Percentiles rank a stretch among this genome's conserved stretches.
Evolutionary conservation across 2,329 filamentous ascomycete genomes (phyloP).

Genomic region (Didymella arachidicola): DNA sequence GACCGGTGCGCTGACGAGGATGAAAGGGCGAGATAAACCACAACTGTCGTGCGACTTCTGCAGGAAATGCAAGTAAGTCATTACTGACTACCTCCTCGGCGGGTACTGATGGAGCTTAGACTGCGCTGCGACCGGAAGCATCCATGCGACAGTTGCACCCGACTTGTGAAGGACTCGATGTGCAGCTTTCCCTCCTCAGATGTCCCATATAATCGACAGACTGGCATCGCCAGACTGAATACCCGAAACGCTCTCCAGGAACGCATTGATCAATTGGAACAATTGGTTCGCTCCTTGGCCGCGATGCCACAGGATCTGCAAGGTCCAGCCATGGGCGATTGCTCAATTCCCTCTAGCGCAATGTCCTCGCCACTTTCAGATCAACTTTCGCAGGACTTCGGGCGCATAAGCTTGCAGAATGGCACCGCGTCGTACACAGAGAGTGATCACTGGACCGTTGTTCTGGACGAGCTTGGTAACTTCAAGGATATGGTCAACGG

Average conservation of each 20-base stretch:
- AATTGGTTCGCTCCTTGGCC: not conserved
- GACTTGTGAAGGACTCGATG: not conserved
- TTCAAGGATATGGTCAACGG: constrained; percentile 41
- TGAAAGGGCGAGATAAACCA: constrained; percentile 4
- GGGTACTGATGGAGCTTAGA: not conserved
- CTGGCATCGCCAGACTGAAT: not conserved
- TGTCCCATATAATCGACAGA: too few relatives aligned
- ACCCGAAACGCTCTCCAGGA: not conserved
- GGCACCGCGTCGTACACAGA: constrained; percentile 16
- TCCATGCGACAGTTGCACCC: constrained; percentile 4
- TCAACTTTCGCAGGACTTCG: not conserved
- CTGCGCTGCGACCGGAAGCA: constrained; percentile 6
- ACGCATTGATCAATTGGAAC: constrained; percentile 2
- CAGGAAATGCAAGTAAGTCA: constrained; percentile 3
- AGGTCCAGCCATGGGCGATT: not conserved
- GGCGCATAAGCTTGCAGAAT: constrained; percentile 4
- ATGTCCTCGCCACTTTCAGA: not conserved
- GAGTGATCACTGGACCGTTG: constrained; percentile 29
- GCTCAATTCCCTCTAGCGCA: not conserved
- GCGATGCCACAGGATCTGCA: not conserved
- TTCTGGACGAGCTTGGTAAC: constrained; percentile 29
- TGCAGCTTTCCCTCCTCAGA: constrained; percentile 1
- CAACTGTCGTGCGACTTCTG: constrained; percentile 4
- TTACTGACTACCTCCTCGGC: not conserved
- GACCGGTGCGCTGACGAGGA: not conserved